These are phyloP conservation scores for Otatea glauca DNA, from an alignment of 176 grass and related monocot genomes.

Conservation along the genomic window DNA sequence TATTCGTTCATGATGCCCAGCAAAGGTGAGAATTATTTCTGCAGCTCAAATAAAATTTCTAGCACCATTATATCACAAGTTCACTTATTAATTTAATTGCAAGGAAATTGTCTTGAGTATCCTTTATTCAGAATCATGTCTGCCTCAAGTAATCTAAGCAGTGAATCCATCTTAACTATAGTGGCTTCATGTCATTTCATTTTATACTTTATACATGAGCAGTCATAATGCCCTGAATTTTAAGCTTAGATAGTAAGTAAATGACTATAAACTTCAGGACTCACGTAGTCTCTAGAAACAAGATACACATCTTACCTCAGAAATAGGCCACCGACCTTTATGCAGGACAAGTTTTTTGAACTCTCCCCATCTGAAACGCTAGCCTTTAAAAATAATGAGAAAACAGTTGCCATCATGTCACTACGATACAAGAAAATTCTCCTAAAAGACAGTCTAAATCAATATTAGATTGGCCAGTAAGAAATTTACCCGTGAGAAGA, in stretches of 20 bases:
- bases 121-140: conserved; percentile 4
- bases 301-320: conserved; percentile 69
- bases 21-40: conserved; percentile 29
- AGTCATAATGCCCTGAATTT: conserved; percentile 15
- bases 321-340: conserved; percentile 87
- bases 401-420: conserved; percentile 16
- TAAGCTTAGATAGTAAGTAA: conserved; percentile 14
- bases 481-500: conserved; percentile 88
- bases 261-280: conserved; percentile 26
- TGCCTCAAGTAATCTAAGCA: conserved; percentile 31
- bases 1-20: conserved; percentile 13
- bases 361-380: conserved; percentile 79
- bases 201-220: conserved; percentile 1
- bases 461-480: conserved; percentile 22
- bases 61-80: conserved; percentile 6
- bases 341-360: conserved; percentile 87
- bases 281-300: conserved; percentile 18
- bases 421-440: conserved; percentile 2
- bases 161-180: conserved; percentile 32
- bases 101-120: conserved; percentile 2
- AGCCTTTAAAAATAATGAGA: conserved; percentile 63
- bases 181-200: conserved; percentile 5
- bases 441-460: conserved; percentile 14
- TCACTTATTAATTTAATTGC: conserved; percentile 25
- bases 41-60: conserved; percentile 8